Base-by-base conservation (phyloP, 2,329 filamentous ascomycete species). In the Aspergillus fructus region DNA sequence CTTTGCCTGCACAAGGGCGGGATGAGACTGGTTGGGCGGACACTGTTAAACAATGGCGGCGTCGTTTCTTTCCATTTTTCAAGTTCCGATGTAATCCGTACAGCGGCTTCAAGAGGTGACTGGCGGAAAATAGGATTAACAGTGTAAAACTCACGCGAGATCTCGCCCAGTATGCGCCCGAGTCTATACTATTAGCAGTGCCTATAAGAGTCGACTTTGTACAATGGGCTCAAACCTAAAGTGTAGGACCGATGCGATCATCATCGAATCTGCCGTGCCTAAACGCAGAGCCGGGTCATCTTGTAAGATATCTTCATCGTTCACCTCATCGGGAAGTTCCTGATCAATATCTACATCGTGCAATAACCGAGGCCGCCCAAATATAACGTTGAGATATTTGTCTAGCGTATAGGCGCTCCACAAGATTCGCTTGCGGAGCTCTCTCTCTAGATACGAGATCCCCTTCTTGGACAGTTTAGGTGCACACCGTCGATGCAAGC, bases 291-390 rank as follows among this genome's bases (percentile, higher is more conserved):
- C 59, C 7, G 75, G 66, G 23, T 81, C 72, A 33, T 76, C 65
- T 8, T 76, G 63, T 1, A 80, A 76, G 71, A 87, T 79, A 30
- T 85, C 79, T 39, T 84, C 80, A 57, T 87, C 84, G 54, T 85
- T 83, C 43, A 85, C 76, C 53, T 76, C 74, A 23, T 73, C 68
- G 4, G 85, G 85, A n/a, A 84, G 76, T 2, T 81, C 79, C 56
- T 87, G 85, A 52, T 88, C 85, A 48, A 86, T 84, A 50, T 88
- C 84, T 34, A 86, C 83, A 45, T 88, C 85, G 49, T 85, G 84
- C 24, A 86, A 83, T 13, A 85, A 77, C 7, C 83, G 71, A 1
- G 85, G 85, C 5, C 85, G 76, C 0, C 85, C 85, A 30, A 87
- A 80, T 17, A 86, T 82, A n/a, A 86, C 83, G 23, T 83, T 83